Percentiles rank a stretch among this genome's conserved stretches.
phyloP scores from a whole-genome alignment of 257 asterid species.

The Ocimum tenuiflorum region DNA sequence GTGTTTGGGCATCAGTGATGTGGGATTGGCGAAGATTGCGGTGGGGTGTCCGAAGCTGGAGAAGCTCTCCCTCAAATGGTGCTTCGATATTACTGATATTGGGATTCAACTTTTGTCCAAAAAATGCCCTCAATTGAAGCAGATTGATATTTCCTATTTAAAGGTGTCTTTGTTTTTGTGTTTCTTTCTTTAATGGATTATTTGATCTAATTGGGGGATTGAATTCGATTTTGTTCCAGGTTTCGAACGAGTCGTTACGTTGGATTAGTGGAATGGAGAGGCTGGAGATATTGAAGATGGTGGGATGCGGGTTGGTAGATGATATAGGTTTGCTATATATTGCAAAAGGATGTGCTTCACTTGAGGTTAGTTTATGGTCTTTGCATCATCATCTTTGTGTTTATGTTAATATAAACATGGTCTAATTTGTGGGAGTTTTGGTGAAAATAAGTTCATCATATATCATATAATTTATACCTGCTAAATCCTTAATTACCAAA shows the following conservation, averaged over 20 bases:
- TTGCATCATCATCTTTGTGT: background rate
- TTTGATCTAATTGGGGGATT: background rate
- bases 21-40: conserved; percentile 58
- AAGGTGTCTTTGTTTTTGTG: conserved; percentile 42
- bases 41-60: conserved; percentile 46
- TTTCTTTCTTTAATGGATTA: background rate
- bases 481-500: background rate
- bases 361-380: conserved; percentile 35
- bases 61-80: conserved; percentile 55
- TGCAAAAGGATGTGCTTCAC: conserved; percentile 56
- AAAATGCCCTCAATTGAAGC: conserved; percentile 42
- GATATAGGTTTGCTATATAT: conserved; percentile 47
- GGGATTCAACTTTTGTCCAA: conserved; percentile 51
- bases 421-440: background rate
- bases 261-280: conserved; percentile 51
- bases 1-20: conserved; percentile 51
- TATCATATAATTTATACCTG: too few relatives aligned
- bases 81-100: conserved; percentile 51
- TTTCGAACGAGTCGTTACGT: conserved; percentile 44
- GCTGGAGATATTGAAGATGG: conserved; percentile 56
- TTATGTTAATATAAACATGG: background rate
- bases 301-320: conserved; percentile 53
- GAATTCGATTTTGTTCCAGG: conserved; percentile 33
- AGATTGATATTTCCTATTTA: conserved; percentile 50
- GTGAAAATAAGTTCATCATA: too few relatives aligned